Conservation (phyloP, 495 filamentous ascomycete genomes). For the Hyaloscypha bicolor region DNA sequence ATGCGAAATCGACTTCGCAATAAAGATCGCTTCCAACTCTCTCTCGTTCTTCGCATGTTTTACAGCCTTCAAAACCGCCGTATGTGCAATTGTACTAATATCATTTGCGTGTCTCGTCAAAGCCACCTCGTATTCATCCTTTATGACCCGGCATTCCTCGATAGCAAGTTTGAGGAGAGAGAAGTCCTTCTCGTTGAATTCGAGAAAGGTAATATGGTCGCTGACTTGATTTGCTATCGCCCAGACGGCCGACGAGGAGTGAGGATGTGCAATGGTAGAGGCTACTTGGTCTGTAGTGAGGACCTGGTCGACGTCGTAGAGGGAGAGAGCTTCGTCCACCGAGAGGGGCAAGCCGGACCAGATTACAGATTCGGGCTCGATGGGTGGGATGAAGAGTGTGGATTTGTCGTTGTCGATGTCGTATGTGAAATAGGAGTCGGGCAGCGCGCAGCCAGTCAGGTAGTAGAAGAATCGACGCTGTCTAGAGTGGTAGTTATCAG, state of each 20-base stretch:
- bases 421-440: conserved; percentile 83
- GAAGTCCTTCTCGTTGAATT: conserved; percentile 64
- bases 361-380: conserved; percentile 88
- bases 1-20: conserved; percentile 71
- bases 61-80: conserved; percentile 66
- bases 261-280: conserved; percentile 33
- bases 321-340: conserved; percentile 67
- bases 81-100: conserved; percentile 77
- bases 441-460: conserved; percentile 80
- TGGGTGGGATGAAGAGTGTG: conserved; percentile 90
- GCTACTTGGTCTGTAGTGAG: conserved; percentile 70
- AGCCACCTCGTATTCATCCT: conserved; percentile 83
- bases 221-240: conserved; percentile 74
- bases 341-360: conserved; percentile 91
- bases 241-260: conserved; percentile 56
- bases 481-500: conserved; percentile 41
- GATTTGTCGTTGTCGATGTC: conserved; percentile 69
- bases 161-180: conserved; percentile 70
- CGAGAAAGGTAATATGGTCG: conserved; percentile 61
- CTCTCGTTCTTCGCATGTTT: conserved; percentile 73
- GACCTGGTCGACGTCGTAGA: conserved; percentile 65
- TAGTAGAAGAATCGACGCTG: conserved; percentile 97
- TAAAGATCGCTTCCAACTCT: conserved; percentile 79
- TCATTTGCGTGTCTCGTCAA: conserved; percentile 81
- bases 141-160: conserved; percentile 75